Conservation (phyloP, 2,329 filamentous ascomycete genomes). For the Ceratocystis alfenasii region DNA sequence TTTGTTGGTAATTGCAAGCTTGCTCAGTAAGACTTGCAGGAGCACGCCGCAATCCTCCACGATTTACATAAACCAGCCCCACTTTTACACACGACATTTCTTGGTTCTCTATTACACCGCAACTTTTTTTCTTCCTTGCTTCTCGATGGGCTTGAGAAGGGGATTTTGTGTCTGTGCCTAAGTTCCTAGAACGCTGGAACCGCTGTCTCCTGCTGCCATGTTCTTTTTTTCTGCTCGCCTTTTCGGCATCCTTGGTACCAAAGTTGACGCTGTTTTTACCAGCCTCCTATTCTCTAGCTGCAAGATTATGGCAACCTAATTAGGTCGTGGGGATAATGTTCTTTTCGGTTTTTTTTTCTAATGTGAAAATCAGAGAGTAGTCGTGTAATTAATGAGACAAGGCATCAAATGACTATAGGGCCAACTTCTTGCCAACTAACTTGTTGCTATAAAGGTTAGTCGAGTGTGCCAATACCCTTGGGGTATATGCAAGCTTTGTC, state of each 20-base stretch:
- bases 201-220: background rate
- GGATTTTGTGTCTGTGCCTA: background rate
- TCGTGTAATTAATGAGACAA: too few relatives aligned
- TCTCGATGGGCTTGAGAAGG: background rate
- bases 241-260: background rate
- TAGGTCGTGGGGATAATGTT: background rate
- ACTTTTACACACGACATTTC: conserved; percentile 4
- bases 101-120: conserved; percentile 2
- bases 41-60: conserved; percentile 4
- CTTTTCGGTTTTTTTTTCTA: background rate
- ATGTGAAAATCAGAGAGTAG: background rate
- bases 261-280: background rate
- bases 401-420: too few relatives aligned
- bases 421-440: too few relatives aligned
- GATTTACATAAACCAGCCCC: background rate
- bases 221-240: background rate
- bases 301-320: too few relatives aligned
- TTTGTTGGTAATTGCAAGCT: conserved; percentile 3
- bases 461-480: background rate
- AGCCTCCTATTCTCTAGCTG: background rate
- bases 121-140: background rate
- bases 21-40: background rate
- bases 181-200: background rate
- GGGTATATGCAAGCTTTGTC: background rate
- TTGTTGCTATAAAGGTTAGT: too few relatives aligned